Evolutionary conservation across 73 alveolate genomes (phyloP).

Genomic region (Tetrahymena elliotti): DNA sequence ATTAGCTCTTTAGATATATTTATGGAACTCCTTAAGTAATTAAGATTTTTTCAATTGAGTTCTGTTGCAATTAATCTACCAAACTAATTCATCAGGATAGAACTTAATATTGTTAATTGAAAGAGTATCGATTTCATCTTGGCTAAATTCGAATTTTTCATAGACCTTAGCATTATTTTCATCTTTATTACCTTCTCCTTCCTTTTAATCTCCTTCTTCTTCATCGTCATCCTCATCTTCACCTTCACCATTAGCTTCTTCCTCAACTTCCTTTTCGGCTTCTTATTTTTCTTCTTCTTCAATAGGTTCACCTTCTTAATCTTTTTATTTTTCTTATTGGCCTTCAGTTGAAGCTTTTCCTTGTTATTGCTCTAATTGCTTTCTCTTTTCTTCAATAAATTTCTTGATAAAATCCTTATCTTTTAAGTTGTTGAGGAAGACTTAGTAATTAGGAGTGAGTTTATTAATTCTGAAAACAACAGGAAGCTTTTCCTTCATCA

Average conservation of each 20-base stretch:
- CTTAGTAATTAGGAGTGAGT: neutral
- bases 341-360: neutral
- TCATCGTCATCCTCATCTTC: neutral
- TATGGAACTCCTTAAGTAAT: conserved; percentile 68
- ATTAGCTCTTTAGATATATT: conserved; percentile 67
- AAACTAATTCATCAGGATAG: conserved; percentile 76
- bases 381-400: neutral
- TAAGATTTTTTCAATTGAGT: conserved; percentile 74
- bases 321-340: neutral
- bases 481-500: neutral
- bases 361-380: neutral
- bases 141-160: neutral
- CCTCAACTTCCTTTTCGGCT: neutral
- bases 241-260: neutral
- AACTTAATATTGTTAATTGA: conserved; percentile 49
- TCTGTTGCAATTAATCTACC: conserved; percentile 74
- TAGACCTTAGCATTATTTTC: neutral
- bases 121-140: conserved; percentile 40
- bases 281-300: neutral
- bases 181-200: neutral
- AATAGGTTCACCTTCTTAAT: neutral
- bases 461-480: neutral
- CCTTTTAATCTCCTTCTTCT: neutral
- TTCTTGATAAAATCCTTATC: neutral
- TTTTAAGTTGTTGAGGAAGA: neutral